Evolutionary conservation across 148 eudicot species (phyloP).

Genomic region (Rhododendron ferrugineum): DNA sequence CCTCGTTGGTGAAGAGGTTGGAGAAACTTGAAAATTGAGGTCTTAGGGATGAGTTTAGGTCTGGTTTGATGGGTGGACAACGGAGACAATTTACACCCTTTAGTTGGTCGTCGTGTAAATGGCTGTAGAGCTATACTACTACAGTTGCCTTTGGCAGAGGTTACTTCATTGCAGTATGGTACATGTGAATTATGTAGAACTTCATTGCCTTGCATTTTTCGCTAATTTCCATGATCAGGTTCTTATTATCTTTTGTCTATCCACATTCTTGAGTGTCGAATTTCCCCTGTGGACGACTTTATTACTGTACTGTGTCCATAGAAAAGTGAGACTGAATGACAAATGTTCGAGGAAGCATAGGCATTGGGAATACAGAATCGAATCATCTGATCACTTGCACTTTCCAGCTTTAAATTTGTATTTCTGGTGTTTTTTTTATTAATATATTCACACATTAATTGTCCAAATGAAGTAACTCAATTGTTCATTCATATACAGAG

Average conservation of each 20-base stretch:
- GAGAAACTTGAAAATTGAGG: not conserved
- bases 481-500: slow-evolving; percentile 3
- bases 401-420: not conserved
- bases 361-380: not conserved
- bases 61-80: not conserved
- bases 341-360: not conserved
- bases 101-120: not conserved
- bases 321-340: not conserved
- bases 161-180: not conserved
- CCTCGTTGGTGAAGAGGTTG: not conserved
- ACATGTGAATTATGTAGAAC: not conserved
- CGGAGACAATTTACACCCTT: not conserved
- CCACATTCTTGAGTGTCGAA: not conserved
- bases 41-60: not conserved
- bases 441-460: not conserved
- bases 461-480: not conserved
- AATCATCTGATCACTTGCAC: not conserved
- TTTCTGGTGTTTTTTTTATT: not conserved
- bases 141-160: not conserved
- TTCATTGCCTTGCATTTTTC: not conserved
- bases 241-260: not conserved
- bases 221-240: not conserved
- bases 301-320: no score
- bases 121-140: not conserved
- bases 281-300: not conserved